Conservation (phyloP, 2,329 filamentous ascomycete genomes). For the Claviceps monticola region DNA sequence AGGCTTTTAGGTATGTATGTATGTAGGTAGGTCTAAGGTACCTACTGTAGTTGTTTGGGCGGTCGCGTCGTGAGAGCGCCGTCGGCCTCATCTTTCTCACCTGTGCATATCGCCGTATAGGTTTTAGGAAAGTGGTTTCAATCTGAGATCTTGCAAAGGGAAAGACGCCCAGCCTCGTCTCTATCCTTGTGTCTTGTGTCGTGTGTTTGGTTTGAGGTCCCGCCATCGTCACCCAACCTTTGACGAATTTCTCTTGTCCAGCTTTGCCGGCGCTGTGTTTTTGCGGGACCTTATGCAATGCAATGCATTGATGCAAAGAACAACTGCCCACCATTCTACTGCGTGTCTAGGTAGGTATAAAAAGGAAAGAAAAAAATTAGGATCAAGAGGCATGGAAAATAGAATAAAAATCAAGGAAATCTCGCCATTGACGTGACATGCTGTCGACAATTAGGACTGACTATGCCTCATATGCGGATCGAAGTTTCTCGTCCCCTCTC, state of each 20-base stretch:
- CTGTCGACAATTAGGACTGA: not conserved
- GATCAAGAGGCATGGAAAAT: not conserved
- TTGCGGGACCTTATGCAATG: not conserved
- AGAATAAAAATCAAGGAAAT: not conserved
- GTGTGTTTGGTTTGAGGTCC: not conserved
- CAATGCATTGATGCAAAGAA: not conserved
- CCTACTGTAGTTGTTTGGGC: not conserved
- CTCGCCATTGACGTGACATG: not conserved
- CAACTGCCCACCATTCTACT: not conserved
- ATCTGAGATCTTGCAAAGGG: too few relatives aligned
- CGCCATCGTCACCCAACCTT: not conserved
- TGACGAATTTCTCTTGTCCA: not conserved
- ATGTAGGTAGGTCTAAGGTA: not conserved
- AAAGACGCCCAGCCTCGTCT: too few relatives aligned
- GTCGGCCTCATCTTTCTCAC: too few relatives aligned
- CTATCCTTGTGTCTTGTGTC: not conserved
- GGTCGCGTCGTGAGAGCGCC: too few relatives aligned
- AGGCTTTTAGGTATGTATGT: not conserved
- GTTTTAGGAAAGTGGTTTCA: too few relatives aligned
- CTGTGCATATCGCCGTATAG: too few relatives aligned
- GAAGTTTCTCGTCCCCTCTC: not conserved
- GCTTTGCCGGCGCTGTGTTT: slow-evolving; percentile 1
- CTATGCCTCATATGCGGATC: not conserved
- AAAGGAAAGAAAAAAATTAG: not conserved
- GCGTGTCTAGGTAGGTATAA: not conserved